These are phyloP conservation scores for Monilinia fructigena DNA, from an alignment of 2,329 filamentous ascomycete genomes.

Conservation along the genomic window DNA sequence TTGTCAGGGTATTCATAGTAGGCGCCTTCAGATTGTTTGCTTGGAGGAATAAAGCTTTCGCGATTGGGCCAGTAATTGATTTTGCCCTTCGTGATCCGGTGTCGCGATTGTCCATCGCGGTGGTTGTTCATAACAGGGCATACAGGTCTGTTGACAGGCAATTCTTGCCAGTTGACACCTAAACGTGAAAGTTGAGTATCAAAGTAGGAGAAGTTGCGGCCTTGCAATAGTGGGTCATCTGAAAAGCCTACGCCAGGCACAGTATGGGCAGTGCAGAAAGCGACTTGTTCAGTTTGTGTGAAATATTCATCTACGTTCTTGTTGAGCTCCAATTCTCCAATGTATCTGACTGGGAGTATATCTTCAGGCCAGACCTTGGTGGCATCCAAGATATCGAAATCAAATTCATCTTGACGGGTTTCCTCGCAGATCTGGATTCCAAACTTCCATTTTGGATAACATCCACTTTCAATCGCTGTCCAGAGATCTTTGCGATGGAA, in stretches of 20 bases:
- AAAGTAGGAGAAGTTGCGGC: constrained; percentile 67
- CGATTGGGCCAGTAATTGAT: constrained; percentile 82
- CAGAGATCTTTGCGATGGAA: constrained; percentile 78
- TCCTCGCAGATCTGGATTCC: constrained; percentile 78
- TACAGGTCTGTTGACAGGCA: constrained; percentile 74
- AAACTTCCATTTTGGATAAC: constrained; percentile 76
- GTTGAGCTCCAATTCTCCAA: constrained; percentile 78
- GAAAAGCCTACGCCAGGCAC: constrained; percentile 77
- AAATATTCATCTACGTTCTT: constrained; percentile 80
- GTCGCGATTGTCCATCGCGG: constrained; percentile 70
- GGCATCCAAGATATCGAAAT: constrained; percentile 75
- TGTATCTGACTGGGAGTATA: constrained; percentile 69
- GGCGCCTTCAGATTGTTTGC: constrained; percentile 59
- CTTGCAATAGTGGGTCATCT: constrained; percentile 71
- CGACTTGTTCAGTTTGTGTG: constrained; percentile 76
- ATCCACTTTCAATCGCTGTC: constrained; percentile 70
- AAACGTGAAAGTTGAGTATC: constrained; percentile 70
- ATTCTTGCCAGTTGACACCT: constrained; percentile 72
- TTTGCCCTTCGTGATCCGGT: constrained; percentile 69
- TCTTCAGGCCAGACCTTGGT: constrained; percentile 88
- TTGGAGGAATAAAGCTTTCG: constrained; percentile 61
- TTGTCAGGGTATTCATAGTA: constrained; percentile 68
- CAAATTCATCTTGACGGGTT: constrained; percentile 59
- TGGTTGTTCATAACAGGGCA: constrained; percentile 75
- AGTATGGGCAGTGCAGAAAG: constrained; percentile 78